Percentiles rank a stretch among this genome's conserved stretches.
These are phyloP conservation scores for Zygotorulaspora danielsina DNA, from an alignment of 805 yeast genomes.

Conservation along the genomic window DNA sequence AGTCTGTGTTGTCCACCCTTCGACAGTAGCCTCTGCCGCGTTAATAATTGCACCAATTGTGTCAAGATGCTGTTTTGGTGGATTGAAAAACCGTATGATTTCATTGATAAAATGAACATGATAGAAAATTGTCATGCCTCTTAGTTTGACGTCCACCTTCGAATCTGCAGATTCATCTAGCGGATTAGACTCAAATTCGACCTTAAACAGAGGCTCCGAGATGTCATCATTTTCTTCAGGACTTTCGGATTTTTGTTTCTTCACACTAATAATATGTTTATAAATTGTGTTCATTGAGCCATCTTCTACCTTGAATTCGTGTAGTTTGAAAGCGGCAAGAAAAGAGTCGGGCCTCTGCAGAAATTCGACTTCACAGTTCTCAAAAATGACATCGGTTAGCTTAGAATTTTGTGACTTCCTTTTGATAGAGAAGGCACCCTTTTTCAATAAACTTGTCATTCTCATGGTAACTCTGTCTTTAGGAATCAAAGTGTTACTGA, in stretches of 20 bases:
- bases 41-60: constrained; percentile 85
- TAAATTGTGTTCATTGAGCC: constrained; percentile 76
- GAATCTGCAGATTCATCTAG: constrained; percentile 81
- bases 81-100: constrained; percentile 70
- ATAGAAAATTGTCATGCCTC: constrained; percentile 85
- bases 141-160: constrained; percentile 62
- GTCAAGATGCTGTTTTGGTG: constrained; percentile 80
- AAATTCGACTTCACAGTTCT: constrained; percentile 71
- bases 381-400: constrained; percentile 75
- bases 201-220: constrained; percentile 68
- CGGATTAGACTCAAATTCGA: constrained; percentile 83
- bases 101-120: constrained; percentile 80
- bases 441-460: constrained; percentile 60
- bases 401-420: constrained; percentile 36
- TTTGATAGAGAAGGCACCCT: constrained; percentile 69
- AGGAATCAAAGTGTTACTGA: constrained; percentile 57
- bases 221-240: constrained; percentile 28
- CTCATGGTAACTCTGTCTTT: constrained; percentile 67
- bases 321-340: constrained; percentile 63
- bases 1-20: constrained; percentile 84
- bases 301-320: constrained; percentile 83
- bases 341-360: constrained; percentile 77
- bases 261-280: constrained; percentile 82
- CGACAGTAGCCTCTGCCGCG: constrained; percentile 94
- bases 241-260: constrained; percentile 46